Evolutionary conservation across 805 yeast species (phyloP), one percentile per base, ranked within the genome.

Genomic region (Starmerella davenportii): DNA sequence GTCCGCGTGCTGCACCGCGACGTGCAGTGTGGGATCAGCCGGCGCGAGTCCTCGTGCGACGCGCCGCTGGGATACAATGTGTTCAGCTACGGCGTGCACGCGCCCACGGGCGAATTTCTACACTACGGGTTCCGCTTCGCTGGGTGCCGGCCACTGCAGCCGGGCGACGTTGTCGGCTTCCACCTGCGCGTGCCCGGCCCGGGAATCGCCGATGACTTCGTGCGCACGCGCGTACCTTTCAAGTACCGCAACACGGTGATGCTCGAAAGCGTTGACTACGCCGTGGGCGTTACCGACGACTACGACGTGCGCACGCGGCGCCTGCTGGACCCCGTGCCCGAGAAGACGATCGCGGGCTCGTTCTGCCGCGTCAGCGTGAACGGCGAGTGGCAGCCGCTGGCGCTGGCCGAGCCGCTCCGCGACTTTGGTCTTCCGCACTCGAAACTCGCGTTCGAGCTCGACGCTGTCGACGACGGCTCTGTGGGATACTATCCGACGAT

Each of bases 21-120:
- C 34, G 82, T 90, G 1, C 60, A 98, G 21, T 53, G 85, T 21
- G 99, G 99, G 0, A 53, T 87, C 28, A 77, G 77, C 0, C 62
- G 96, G 38, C 67, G 82, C 44, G 96, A 87, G 52, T 90, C 94
- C 2, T 71, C 82, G 36, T 58, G 85, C 33, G 95, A 87, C 48
- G 93, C 93, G 0, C 96, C 99, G 0, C 90, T 85, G 4, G 99
- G 99, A 2, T 81, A 72, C 51, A 96, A 90, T 57, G 87, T 84
- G 0, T 90, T 84, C 59, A 87, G 95, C 0, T 87, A 90, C 56
- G 95, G 94, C 2, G 52, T 90, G 2, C 65, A 95, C 42, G 66
- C 68, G 28, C 65, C 68, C 5, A 85, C 93, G 2, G 44, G 46
- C 11, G 79, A 79, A 47, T 70, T 70, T 21, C 65, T 90, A 19